A percentile compares a stretch with the other conserved stretches of the same genome.
These are phyloP conservation scores for Grosmannia penicillata DNA, from an alignment of 2,329 filamentous ascomycete genomes.

Conservation along the genomic window DNA sequence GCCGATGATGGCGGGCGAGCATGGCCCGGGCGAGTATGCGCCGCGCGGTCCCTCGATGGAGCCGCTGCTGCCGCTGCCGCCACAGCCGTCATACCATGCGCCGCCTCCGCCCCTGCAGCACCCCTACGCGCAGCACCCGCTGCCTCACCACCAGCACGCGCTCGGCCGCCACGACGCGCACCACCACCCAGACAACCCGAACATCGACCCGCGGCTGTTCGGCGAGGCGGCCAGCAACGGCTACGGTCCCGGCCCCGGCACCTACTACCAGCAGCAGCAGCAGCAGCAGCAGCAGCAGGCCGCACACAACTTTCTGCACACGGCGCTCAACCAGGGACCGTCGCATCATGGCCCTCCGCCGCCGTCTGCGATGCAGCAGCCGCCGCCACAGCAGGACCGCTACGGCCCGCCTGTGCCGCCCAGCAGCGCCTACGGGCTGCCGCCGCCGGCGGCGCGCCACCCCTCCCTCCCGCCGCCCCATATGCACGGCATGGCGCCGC, in stretches of 20 bases:
- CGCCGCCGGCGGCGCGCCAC: not conserved
- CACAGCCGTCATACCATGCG: slow-evolving; percentile 3
- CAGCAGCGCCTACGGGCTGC: slow-evolving; percentile 1
- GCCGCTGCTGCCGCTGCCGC: not conserved
- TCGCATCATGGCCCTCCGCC: not conserved
- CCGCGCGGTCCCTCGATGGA: slow-evolving; percentile 6
- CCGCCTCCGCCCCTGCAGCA: no score
- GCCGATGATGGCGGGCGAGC: not conserved
- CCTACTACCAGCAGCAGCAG: not conserved
- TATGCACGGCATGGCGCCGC: not conserved
- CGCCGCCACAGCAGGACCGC: not conserved
- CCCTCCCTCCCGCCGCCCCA: not conserved
- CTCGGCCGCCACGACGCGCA: not conserved
- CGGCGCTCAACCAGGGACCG: slow-evolving; percentile 5
- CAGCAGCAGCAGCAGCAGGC: slow-evolving; percentile 3
- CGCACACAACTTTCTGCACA: slow-evolving; percentile 6
- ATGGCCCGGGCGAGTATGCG: not conserved
- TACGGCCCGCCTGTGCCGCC: not conserved
- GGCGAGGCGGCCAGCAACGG: slow-evolving; percentile 6
- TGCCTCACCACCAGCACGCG: slow-evolving; percentile 3
- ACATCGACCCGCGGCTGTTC: slow-evolving; percentile 11
- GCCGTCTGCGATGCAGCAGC: not conserved
- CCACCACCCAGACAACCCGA: slow-evolving; percentile 1
- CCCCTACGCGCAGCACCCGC: not conserved
- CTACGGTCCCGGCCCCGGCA: not conserved